A percentile compares a stretch with the other conserved stretches of the same genome.
phyloP scores from a whole-genome alignment of 106 monocot species.

The Cymbidium sinense region DNA sequence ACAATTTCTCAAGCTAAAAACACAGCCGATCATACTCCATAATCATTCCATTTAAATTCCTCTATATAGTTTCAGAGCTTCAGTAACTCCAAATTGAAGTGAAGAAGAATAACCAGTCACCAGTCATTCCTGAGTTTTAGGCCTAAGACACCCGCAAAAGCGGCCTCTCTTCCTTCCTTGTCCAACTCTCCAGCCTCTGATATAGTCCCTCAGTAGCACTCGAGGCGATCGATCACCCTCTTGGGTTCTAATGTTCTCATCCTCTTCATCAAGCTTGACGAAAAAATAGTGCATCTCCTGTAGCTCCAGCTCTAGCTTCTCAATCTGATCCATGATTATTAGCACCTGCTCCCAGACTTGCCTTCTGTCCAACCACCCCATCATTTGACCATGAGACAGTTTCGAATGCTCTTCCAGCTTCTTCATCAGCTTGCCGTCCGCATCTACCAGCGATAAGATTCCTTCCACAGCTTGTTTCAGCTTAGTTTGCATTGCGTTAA shows the following conservation, averaged over 20 bases:
- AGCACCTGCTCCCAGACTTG: constrained; percentile 43
- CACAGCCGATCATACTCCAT: too few species aligned
- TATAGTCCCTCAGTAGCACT: constrained; percentile 18
- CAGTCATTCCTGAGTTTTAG: constrained; percentile 12
- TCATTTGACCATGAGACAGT: constrained; percentile 10
- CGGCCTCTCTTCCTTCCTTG: constrained; percentile 10
- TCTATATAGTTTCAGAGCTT: background rate
- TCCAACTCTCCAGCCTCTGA: constrained; percentile 3
- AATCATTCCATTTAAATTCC: background rate
- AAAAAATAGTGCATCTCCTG: constrained; percentile 60
- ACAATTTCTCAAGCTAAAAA: too few species aligned
- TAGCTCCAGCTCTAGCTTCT: constrained; percentile 64
- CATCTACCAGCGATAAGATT: constrained; percentile 37
- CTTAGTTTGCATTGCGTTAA: constrained; percentile 33
- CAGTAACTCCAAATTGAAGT: background rate
- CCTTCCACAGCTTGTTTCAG: constrained; percentile 54
- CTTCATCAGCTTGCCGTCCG: constrained; percentile 37
- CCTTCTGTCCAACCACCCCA: constrained; percentile 11
- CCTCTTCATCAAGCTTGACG: constrained; percentile 58
- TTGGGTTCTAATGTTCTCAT: constrained; percentile 12
- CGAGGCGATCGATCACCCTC: constrained; percentile 6
- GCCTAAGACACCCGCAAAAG: constrained; percentile 19
- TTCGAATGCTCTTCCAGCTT: constrained; percentile 35
- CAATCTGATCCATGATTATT: constrained; percentile 65
- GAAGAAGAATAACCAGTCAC: background rate